Evolutionary conservation across 768 basidiomycete species (phyloP).

Genomic region (Astraeus odoratus): DNA sequence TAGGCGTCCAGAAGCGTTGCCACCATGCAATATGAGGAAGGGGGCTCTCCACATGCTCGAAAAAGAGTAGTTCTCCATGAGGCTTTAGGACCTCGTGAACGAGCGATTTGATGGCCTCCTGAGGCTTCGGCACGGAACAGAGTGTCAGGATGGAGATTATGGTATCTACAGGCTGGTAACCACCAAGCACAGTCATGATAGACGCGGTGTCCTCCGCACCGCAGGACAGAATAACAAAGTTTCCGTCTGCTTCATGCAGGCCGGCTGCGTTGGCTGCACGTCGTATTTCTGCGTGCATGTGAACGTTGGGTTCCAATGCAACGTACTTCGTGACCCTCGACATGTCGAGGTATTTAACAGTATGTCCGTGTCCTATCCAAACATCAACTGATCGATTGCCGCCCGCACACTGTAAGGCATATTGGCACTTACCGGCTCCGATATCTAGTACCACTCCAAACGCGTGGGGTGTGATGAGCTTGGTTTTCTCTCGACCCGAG

Average conservation of each 20-base stretch:
- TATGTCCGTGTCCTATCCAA: slow-evolving; percentile 60
- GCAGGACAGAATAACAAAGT: slow-evolving; percentile 51
- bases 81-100: slow-evolving; percentile 49
- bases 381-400: too few relatives aligned
- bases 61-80: slow-evolving; percentile 58
- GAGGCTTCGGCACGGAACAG: slow-evolving; percentile 56
- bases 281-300: slow-evolving; percentile 57
- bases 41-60: slow-evolving; percentile 62
- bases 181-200: slow-evolving; percentile 38
- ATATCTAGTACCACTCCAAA: slow-evolving; percentile 58
- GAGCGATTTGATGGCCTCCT: slow-evolving; percentile 40
- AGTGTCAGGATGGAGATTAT: slow-evolving; percentile 59
- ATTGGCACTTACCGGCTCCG: slow-evolving; percentile 50
- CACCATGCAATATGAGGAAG: slow-evolving; percentile 54
- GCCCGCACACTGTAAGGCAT: neutral
- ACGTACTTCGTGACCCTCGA: slow-evolving; percentile 54
- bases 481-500: slow-evolving; percentile 5
- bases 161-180: slow-evolving; percentile 43
- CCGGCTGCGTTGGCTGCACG: slow-evolving; percentile 42
- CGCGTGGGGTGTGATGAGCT: slow-evolving; percentile 32
- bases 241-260: slow-evolving; percentile 44
- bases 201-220: slow-evolving; percentile 52
- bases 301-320: slow-evolving; percentile 63
- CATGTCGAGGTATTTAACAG: slow-evolving; percentile 51
- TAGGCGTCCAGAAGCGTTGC: slow-evolving; percentile 67